phyloP scores from a whole-genome alignment of 805 yeast genomes.

The Clavispora vitiphila region DNA sequence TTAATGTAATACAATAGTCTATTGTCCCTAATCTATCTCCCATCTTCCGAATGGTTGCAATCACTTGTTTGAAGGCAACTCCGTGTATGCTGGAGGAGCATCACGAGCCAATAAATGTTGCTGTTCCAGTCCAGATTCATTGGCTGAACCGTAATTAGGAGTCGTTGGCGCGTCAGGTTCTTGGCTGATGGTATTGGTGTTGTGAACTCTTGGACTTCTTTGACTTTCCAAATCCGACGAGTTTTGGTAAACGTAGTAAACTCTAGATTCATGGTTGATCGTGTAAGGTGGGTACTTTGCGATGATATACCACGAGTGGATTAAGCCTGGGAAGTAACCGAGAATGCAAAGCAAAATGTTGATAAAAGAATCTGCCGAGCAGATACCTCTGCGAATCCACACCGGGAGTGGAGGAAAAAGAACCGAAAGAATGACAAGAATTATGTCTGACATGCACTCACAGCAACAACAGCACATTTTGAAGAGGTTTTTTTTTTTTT shows the following conservation, averaged over 20 bases:
- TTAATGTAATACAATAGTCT: not conserved
- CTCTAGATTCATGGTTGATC: conserved; percentile 19
- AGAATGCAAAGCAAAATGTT: conserved; percentile 39
- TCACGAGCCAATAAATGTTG: conserved; percentile 6
- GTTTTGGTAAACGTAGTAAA: conserved; percentile 28
- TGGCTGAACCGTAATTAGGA: conserved; percentile 26
- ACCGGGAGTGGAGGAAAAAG: conserved; percentile 76
- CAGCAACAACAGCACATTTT: conserved; percentile 15
- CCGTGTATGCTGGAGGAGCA: conserved; percentile 31
- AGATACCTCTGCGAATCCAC: conserved; percentile 57
- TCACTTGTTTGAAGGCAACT: conserved; percentile 13
- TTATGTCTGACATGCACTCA: conserved; percentile 44
- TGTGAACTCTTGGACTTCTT: conserved; percentile 13
- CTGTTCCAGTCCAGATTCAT: conserved; percentile 13
- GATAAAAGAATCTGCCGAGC: conserved; percentile 46
- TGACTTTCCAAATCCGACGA: conserved; percentile 32
- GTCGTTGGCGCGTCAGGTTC: conserved; percentile 5
- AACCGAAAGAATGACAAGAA: conserved; percentile 55
- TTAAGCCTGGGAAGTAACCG: conserved; percentile 48
- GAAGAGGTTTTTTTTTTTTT: not conserved
- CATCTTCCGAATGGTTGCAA: not conserved
- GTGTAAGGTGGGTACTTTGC: conserved; percentile 42
- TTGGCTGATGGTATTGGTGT: conserved; percentile 9
- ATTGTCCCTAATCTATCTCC: not conserved
- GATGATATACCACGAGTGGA: conserved; percentile 47